Base-by-base conservation (phyloP, 2,329 filamentous ascomycete genomes). In the Leptographium lundbergii region DNA sequence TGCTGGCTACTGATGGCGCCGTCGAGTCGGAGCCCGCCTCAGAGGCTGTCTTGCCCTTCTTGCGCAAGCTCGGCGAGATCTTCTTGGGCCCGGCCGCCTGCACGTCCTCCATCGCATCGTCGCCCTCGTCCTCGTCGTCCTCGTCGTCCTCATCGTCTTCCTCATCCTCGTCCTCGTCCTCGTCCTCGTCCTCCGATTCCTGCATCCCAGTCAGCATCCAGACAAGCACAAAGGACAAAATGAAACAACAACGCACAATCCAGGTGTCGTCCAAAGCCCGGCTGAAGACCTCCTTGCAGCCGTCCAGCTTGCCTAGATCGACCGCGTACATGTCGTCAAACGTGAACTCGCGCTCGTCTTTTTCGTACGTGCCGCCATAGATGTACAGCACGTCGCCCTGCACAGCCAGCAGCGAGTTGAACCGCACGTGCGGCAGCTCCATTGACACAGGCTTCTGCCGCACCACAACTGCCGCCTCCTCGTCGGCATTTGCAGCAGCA, bases 241-340 rank as follows among this genome's bases (percentile, higher is more conserved):
- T n/a, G 59, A 71, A 73, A 19, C 59, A 71, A 73, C 24, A 22
- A 58, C 79, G 73, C 69, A 87, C 85, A 59, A 85, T 73, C 91
- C 91, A 96, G 70, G 95, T 91, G 67, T 90, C 82, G 32, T 64
- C 65, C 19, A 91, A 85, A 65, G 95, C 88, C 57, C 89, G 81
- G 69, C 80, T 88, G 75, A 92, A 97, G 54, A 97, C 82, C 72
- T 96, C 88, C 69, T 91, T 92, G 64, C 94, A 92, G 4, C 94
- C 94, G 65, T 97, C 91, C 61, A 99, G 79, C 72, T 96, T 96
- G 61, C 87, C 91, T n/a, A 99, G 77, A 67, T 99, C 91, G 61
- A 97, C 85, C 2, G 90, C 86, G 73, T 95, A 95, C 72, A 99
- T 78, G 67, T 99, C 94, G 66, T 96, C 91, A 71, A 97, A 96